Percentiles rank a stretch among this genome's conserved stretches.
phyloP scores from a whole-genome alignment of 169 alveolate genomes.

The Plasmodium chabaudi region DNA sequence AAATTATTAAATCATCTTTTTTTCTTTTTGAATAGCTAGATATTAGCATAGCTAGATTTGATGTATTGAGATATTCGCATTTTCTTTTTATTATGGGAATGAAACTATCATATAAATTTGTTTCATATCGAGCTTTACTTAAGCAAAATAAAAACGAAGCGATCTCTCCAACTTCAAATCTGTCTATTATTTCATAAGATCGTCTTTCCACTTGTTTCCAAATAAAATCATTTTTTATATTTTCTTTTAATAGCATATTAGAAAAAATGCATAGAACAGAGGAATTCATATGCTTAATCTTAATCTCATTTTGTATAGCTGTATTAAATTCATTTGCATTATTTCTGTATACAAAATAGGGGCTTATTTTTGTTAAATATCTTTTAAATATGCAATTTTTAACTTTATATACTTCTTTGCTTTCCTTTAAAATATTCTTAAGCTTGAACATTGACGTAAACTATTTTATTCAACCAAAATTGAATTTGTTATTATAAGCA shows the following conservation, averaged over 20 bases:
- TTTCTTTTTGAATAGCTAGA: conserved; percentile 66
- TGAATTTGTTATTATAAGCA: neutral
- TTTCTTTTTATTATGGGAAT: conserved; percentile 64
- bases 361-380: conserved; percentile 23
- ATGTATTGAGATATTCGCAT: conserved; percentile 69
- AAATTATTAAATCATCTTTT: conserved; percentile 39
- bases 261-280: conserved; percentile 76
- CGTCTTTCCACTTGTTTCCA: conserved; percentile 68
- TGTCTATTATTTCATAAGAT: conserved; percentile 68
- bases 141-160: conserved; percentile 76
- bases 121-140: conserved; percentile 69
- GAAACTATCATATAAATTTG: conserved; percentile 69
- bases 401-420: conserved; percentile 19
- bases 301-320: conserved; percentile 25
- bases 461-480: neutral
- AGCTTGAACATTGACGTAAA: conserved; percentile 38
- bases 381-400: conserved; percentile 24
- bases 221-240: conserved; percentile 47
- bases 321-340: conserved; percentile 21
- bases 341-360: conserved; percentile 14
- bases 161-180: conserved; percentile 56
- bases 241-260: conserved; percentile 69
- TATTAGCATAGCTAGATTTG: conserved; percentile 74
- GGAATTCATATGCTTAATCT: conserved; percentile 66
- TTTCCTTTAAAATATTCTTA: conserved; percentile 37